These are phyloP conservation scores for Candida maesae DNA, from an alignment of 805 yeast genomes.

Conservation along the genomic window DNA sequence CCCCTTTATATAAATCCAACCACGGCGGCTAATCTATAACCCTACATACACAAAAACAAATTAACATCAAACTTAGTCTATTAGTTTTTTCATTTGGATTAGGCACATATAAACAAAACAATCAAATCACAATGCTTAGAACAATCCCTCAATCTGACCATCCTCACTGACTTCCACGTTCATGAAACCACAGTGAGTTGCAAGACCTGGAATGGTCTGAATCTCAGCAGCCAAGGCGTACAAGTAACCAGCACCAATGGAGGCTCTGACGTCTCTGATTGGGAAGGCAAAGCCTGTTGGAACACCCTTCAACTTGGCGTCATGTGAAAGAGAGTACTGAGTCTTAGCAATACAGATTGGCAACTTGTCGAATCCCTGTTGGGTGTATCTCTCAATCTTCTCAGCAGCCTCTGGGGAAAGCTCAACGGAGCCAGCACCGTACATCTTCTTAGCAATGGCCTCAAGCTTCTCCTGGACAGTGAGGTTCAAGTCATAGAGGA, in stretches of 20 bases:
- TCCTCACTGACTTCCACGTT: slow-evolving; percentile 77
- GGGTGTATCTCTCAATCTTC: slow-evolving; percentile 63
- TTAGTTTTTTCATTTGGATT: too few relatives aligned
- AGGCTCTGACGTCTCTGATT: slow-evolving; percentile 72
- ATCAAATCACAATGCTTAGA: slow-evolving; percentile 31
- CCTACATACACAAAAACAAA: too few relatives aligned
- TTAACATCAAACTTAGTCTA: neutral
- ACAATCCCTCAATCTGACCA: slow-evolving; percentile 80
- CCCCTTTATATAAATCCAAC: too few relatives aligned
- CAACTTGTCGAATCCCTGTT: slow-evolving; percentile 71
- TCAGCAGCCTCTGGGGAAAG: slow-evolving; percentile 64
- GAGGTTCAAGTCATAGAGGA: slow-evolving; percentile 57
- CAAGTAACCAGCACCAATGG: slow-evolving; percentile 81
- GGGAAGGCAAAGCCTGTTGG: slow-evolving; percentile 80
- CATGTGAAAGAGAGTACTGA: slow-evolving; percentile 83
- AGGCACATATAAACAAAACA: too few relatives aligned
- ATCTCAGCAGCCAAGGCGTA: slow-evolving; percentile 85
- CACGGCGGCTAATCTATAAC: too few relatives aligned
- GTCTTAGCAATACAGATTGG: slow-evolving; percentile 87
- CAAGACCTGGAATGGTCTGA: slow-evolving; percentile 82
- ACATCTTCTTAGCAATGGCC: slow-evolving; percentile 69
- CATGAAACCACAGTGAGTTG: slow-evolving; percentile 85
- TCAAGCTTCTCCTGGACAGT: slow-evolving; percentile 64
- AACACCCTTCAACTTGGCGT: slow-evolving; percentile 77
- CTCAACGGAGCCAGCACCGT: slow-evolving; percentile 72